Evolutionary conservation across 176 grass and related monocot species (phyloP).

Genomic region (Phyllostachys edulis): DNA sequence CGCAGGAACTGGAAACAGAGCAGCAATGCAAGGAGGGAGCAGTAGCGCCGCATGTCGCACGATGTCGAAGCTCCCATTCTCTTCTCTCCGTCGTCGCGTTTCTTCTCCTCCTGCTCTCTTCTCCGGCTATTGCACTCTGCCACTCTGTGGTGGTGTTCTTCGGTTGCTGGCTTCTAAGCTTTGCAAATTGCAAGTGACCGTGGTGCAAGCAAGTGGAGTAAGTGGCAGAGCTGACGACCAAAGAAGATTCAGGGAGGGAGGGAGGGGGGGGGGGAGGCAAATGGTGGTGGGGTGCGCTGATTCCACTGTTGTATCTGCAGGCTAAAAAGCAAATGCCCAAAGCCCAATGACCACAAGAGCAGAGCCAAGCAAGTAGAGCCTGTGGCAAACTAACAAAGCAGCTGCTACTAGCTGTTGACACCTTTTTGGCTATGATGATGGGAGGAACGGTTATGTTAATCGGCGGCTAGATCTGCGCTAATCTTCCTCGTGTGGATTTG

Average conservation of each 20-base stretch:
- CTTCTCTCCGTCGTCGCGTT: neutral
- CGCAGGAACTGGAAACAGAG: slow-evolving; percentile 26
- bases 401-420: neutral
- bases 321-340: slow-evolving; percentile 1
- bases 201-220: neutral
- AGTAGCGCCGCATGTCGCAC: neutral
- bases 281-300: slow-evolving; percentile 23
- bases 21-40: slow-evolving; percentile 18
- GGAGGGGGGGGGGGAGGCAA: neutral
- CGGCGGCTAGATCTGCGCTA: neutral
- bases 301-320: too few species aligned
- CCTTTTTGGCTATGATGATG: slow-evolving; percentile 41
- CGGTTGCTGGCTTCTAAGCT: neutral
- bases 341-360: slow-evolving; percentile 5
- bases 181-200: neutral
- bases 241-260: slow-evolving; percentile 10
- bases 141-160: neutral
- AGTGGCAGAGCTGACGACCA: too few species aligned
- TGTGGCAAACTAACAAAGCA: neutral
- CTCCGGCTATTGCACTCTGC: neutral
- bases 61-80: slow-evolving; percentile 9
- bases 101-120: too few species aligned
- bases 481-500: neutral
- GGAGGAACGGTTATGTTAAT: slow-evolving; percentile 46
- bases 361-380: slow-evolving; percentile 18